These are phyloP conservation scores for Borovskyia barvae DNA, from an alignment of 208 protist species.

Conservation along the genomic window DNA sequence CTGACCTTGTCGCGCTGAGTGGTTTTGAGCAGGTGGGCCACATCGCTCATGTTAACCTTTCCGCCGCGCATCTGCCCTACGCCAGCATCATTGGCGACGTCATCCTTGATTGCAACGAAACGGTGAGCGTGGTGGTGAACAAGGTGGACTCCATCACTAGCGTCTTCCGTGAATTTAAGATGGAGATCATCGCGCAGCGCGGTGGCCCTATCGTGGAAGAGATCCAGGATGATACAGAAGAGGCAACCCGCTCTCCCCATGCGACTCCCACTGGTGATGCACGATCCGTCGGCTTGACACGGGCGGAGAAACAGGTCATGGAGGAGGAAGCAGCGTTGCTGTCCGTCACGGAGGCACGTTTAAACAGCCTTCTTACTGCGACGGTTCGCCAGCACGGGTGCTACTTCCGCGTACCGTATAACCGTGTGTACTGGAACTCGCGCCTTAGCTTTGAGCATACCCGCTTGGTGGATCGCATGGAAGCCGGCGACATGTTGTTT, in stretches of 20 bases:
- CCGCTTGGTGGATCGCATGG: conserved; percentile 82
- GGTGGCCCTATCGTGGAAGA: conserved; percentile 10
- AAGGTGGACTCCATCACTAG: conserved; percentile 95
- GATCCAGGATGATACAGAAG: too few species aligned
- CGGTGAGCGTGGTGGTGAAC: conserved; percentile 95
- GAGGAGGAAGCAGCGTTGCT: conserved; percentile 3
- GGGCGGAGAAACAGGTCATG: conserved; percentile 28
- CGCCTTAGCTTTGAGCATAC: conserved; percentile 94
- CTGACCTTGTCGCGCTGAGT: conserved; percentile 46
- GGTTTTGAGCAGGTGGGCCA: conserved; percentile 93
- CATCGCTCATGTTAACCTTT: conserved; percentile 98
- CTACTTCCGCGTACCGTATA: conserved; percentile 95
- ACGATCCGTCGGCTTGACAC: not conserved
- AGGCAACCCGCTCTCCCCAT: too few species aligned
- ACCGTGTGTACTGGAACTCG: conserved; percentile 98
- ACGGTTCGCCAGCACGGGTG: conserved; percentile 92
- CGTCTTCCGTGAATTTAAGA: conserved; percentile 96
- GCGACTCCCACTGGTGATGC: too few species aligned
- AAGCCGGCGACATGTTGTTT: conserved; percentile 70
- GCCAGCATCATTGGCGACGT: conserved; percentile 92
- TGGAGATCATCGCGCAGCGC: conserved; percentile 95
- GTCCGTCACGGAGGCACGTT: conserved; percentile 10
- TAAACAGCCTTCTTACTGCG: conserved; percentile 53
- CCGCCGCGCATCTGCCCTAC: conserved; percentile 89
- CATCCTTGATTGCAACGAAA: conserved; percentile 94